Base-by-base conservation (phyloP, 495 filamentous ascomycete species). In the Penicillium dipodomyicola region DNA sequence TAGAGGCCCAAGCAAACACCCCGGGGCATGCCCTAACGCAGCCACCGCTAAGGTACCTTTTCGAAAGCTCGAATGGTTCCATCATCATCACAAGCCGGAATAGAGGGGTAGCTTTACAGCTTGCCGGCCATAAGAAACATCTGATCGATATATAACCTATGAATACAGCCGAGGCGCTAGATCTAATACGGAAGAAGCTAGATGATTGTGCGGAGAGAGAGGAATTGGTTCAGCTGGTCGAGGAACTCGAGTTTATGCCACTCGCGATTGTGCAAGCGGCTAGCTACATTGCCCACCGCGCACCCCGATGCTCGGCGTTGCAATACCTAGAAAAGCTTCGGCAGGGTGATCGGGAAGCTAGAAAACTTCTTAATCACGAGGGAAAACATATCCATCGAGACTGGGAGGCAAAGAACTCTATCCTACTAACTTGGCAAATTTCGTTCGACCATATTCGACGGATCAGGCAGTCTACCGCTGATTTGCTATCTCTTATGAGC, bases 251-350 rank as follows among this genome's bases (percentile, higher is more conserved):
- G 14, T 69, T 58, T 44, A 70, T 82, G 54, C 77, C 80, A 20
- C 72, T 82, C 11, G 77, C 79, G 8, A 80, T 82, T 25, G 67
- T 65, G 11, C 78, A 82, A 58, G 77, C 77, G 3, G 74, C 75
- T 5, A 70, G 66, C 14, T 82, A 78, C 60, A 81, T 82, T 43
- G 53, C 14, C n/a, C 56, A 64, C 33, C 52, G 62, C 32, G 52
- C 52, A 43, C 67, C 65, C 15, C 47, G 68, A 5, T 40, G 17
- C 42, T 66, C 64, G 11, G 56, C 71, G 43, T 33, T 52, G 49
- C 51, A 68, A 47, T 81, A 82, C 56, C 52, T 79, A 0, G 39
- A 67, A 39, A 51, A 69, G 9, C 79, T 78, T 49, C 62, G 14
- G 19, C 11, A 17, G 37, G 52, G 57, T 50, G 57, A 60, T 6